A percentile compares a stretch with the other conserved stretches of the same genome.
Evolutionary conservation across 108 stramenopile genomes (phyloP).

Genomic region (Cyclostephanos invisitatus): DNA sequence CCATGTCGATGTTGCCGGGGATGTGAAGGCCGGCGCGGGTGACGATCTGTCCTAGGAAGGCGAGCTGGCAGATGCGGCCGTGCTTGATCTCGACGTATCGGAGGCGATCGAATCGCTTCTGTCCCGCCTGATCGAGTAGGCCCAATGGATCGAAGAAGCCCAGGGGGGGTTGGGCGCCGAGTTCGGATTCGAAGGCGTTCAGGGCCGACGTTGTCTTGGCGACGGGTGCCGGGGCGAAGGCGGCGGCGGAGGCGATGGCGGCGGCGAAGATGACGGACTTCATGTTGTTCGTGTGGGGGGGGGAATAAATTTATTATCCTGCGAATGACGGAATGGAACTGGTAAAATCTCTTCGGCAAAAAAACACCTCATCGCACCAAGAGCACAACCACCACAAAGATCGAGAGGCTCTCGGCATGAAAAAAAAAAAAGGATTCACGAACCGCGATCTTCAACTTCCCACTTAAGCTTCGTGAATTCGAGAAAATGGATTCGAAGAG

Average conservation of each 20-base stretch:
- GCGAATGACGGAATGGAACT: background rate
- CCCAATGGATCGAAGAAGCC: slow-evolving; percentile 84
- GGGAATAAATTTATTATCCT: background rate
- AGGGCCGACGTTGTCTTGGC: slow-evolving; percentile 38
- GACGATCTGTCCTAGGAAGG: slow-evolving; percentile 83
- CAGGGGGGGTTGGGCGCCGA: slow-evolving; percentile 67
- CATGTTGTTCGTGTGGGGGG: background rate
- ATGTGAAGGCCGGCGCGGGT: slow-evolving; percentile 64
- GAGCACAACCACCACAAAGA: no score
- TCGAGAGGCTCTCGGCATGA: no score
- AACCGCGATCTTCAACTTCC: background rate
- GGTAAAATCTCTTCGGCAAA: no score
- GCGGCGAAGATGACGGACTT: background rate
- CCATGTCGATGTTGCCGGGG: background rate
- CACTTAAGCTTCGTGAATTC: background rate
- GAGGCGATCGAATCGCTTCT: slow-evolving; percentile 50
- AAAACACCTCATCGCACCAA: no score
- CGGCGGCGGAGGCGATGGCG: background rate
- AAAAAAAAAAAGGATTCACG: no score
- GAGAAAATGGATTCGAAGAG: no score
- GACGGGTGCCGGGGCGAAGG: background rate
- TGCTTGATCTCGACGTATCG: slow-evolving; percentile 69
- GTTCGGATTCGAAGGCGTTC: slow-evolving; percentile 48
- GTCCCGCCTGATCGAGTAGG: slow-evolving; percentile 50
- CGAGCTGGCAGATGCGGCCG: slow-evolving; percentile 83